Percentiles rank a stretch among this genome's conserved stretches.
Conservation (phyloP, 495 filamentous ascomycete species). For the Penicillium goetzii region DNA sequence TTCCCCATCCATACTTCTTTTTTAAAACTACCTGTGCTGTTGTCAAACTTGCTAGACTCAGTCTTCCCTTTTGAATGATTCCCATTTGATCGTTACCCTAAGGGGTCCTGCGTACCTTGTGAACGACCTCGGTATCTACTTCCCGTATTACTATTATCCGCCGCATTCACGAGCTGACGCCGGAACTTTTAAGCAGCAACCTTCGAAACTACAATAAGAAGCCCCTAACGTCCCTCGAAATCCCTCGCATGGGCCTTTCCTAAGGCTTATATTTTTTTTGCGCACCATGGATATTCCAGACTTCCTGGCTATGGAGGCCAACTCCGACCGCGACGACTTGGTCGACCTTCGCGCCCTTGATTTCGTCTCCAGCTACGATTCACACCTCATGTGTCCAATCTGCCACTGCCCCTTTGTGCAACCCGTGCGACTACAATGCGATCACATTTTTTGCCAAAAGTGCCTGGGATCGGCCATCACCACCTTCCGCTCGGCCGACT, state of each 20-base stretch:
- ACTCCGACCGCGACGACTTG: slow-evolving; percentile 33
- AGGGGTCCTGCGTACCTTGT: slow-evolving; percentile 25
- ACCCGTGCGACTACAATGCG: slow-evolving; percentile 74
- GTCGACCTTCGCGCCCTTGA: slow-evolving; percentile 73
- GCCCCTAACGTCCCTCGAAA: not conserved
- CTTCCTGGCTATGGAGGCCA: slow-evolving; percentile 41
- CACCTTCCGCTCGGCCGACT: slow-evolving; percentile 41
- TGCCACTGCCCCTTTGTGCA: slow-evolving; percentile 75
- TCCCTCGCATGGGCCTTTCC: not conserved
- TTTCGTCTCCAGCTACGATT: slow-evolving; percentile 69
- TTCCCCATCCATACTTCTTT: slow-evolving; percentile 9
- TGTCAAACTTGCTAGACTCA: not conserved
- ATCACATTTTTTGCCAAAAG: slow-evolving; percentile 73
- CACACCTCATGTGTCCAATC: slow-evolving; percentile 81
- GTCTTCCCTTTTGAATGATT: slow-evolving; percentile 2
- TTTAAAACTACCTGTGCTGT: not conserved
- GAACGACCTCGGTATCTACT: slow-evolving; percentile 32
- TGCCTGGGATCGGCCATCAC: slow-evolving; percentile 68
- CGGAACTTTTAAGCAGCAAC: slow-evolving; percentile 12
- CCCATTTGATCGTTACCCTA: slow-evolving; percentile 17
- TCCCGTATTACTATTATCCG: slow-evolving; percentile 14
- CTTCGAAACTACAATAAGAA: not conserved
- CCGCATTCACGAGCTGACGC: slow-evolving; percentile 24
- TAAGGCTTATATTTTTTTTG: slow-evolving; percentile 1
- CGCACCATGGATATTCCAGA: slow-evolving; percentile 40